These are phyloP conservation scores for Termitomyces sp. DNA, from an alignment of 768 basidiomycete species.

Conservation along the genomic window DNA sequence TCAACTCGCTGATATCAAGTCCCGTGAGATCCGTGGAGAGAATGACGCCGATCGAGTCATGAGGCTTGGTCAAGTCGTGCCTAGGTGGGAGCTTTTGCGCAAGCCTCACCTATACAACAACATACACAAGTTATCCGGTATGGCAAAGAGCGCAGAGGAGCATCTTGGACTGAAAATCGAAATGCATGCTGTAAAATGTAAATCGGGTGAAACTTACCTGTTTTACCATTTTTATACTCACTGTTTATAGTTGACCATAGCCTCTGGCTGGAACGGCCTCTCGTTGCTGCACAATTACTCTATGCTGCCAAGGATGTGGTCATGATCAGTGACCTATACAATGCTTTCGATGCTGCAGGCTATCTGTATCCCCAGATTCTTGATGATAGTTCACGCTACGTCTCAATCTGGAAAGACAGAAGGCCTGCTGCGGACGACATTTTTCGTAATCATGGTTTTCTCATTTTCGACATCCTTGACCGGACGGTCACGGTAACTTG, in stretches of 20 bases:
- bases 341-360: neutral
- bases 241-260: constrained; percentile 1
- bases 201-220: neutral
- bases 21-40: constrained; percentile 5
- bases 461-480: constrained; percentile 1
- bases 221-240: neutral
- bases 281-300: neutral
- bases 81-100: neutral
- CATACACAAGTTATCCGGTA: constrained; percentile 3
- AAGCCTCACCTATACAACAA: neutral
- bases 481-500: neutral
- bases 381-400: constrained; percentile 6
- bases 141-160: constrained; percentile 3
- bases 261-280: constrained; percentile 4
- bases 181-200: neutral
- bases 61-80: neutral
- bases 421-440: neutral
- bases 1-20: constrained; percentile 7
- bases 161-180: neutral
- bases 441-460: constrained; percentile 5
- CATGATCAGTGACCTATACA: constrained; percentile 2
- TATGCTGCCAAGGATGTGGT: constrained; percentile 8
- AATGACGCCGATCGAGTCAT: neutral
- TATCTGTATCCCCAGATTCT: constrained; percentile 2
- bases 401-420: constrained; percentile 7